These are phyloP conservation scores for Calonectria honghensis DNA, from an alignment of 2,329 filamentous ascomycete species.

Conservation along the genomic window DNA sequence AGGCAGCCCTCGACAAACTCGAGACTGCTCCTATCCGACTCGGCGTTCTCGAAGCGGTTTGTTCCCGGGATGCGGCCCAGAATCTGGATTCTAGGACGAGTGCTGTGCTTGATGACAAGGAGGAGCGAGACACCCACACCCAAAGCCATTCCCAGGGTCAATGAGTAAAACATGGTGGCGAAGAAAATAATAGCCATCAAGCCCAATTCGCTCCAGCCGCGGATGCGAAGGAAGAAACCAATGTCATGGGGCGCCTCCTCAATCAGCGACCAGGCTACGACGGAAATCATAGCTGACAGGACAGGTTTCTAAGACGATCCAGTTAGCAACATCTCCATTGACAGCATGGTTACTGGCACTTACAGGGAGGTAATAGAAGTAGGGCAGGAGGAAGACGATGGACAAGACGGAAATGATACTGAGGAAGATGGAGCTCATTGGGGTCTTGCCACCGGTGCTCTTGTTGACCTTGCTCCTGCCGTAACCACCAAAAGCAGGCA, in stretches of 20 bases:
- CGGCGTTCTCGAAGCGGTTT: conserved; percentile 90
- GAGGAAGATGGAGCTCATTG: conserved; percentile 93
- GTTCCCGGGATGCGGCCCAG: conserved; percentile 91
- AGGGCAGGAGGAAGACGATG: conserved; percentile 88
- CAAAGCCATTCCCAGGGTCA: conserved; percentile 94
- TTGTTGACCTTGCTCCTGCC: conserved; percentile 96
- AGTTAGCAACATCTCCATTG: background rate
- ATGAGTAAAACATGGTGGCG: conserved; percentile 94
- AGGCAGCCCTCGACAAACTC: conserved; percentile 95
- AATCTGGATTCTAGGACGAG: conserved; percentile 95
- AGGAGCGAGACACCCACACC: conserved; percentile 94
- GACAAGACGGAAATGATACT: conserved; percentile 88
- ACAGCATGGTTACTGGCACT: conserved; percentile 59
- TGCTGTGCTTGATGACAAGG: conserved; percentile 92
- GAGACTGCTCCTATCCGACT: conserved; percentile 80
- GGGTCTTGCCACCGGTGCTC: conserved; percentile 92
- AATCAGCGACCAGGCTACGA: conserved; percentile 94
- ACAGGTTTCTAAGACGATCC: conserved; percentile 84
- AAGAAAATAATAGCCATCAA: conserved; percentile 94
- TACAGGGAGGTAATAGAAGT: conserved; percentile 97
- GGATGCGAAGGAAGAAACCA: conserved; percentile 89
- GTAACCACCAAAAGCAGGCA: conserved; percentile 97
- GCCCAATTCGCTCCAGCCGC: conserved; percentile 88
- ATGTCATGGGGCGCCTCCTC: conserved; percentile 97
- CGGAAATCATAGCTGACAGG: conserved; percentile 93